Base-by-base conservation (phyloP, 202 grass and related monocot genomes). In the Cymbopogon flexuosus region DNA sequence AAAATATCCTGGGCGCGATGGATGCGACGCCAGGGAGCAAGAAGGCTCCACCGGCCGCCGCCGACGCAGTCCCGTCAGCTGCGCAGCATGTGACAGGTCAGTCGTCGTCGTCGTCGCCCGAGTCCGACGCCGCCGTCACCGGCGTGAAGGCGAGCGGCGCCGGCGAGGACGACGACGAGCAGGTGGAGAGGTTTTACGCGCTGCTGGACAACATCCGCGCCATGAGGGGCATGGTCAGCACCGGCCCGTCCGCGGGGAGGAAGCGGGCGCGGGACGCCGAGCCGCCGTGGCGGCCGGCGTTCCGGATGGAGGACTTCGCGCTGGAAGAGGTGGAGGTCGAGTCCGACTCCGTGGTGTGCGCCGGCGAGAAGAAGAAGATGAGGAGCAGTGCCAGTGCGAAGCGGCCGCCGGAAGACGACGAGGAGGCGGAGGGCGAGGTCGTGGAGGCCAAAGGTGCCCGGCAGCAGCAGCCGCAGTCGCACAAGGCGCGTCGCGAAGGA, bases 141-240 rank as follows among this genome's bases (percentile, higher is more conserved):
- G 22, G 67, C 56, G 21, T 27, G 22, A 27, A 2, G 36, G 24
- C 19, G 35, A 40, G 16, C 39, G 68, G 5, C 15, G 33, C 3
- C 3, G 31, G 47, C 45, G 45, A 21, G 31, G 65, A 49, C 3
- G 13, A n/a, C 58, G 83, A 58, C 19, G 83, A 85, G 59, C 58
- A 85, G 72, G 72, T 85, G 72, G 78, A 84, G 81, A 74, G 49
- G 81, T 88, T 88, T 75, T 88, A 88, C 68, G 80, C 86, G 62
- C 75, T 88, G 68, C 68, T 88, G 29, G 75, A 76, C 0, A 88
- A 84, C 80, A 84, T 88, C 75, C 75, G 75, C 11, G 86, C 86
- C 51, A 46, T 79, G 61, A 67, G 75, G 30, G 40, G 23, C 75
- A 78, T 88, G 22, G 0, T 10, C n/a, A 27, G 2, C 41, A 31